Conservation (phyloP, 2,329 filamentous ascomycete genomes). For the Laburnicola sp. region DNA sequence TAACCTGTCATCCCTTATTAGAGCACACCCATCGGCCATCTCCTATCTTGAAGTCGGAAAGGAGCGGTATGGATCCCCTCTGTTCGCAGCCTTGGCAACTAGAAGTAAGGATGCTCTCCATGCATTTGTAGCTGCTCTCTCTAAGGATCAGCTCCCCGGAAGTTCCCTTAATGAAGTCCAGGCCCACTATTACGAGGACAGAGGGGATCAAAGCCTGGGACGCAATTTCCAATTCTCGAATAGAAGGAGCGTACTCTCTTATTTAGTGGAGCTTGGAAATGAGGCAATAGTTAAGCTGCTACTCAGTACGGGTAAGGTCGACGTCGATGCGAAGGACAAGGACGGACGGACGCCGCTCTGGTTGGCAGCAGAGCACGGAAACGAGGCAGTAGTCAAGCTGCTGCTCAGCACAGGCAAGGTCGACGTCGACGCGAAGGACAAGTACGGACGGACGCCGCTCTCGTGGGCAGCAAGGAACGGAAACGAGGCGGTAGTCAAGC, state of each 20-base stretch:
- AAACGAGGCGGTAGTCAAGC: no score
- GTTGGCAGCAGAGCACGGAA: no score
- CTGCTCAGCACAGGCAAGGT: no score
- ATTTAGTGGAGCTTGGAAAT: constrained; percentile 4
- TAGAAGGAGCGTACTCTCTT: background rate
- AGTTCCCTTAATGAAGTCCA: background rate
- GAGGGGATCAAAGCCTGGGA: background rate
- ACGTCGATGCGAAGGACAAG: no score
- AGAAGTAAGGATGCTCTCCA: constrained; percentile 27
- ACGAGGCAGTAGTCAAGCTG: no score
- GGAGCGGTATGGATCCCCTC: constrained; percentile 37
- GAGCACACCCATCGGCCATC: background rate
- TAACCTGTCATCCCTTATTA: constrained; percentile 29
- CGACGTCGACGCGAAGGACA: no score
- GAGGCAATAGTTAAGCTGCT: background rate
- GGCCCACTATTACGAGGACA: background rate
- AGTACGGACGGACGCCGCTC: no score
- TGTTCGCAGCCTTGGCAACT: constrained; percentile 42
- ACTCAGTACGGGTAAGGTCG: background rate
- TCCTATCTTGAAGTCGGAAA: constrained; percentile 15
- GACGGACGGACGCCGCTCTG: no score
- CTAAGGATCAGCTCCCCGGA: background rate
- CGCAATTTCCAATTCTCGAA: constrained; percentile 8
- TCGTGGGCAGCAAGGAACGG: no score
- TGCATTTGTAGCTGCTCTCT: background rate